Conservation (phyloP, 208 protist species). For the Angomonas ambiguus region DNA sequence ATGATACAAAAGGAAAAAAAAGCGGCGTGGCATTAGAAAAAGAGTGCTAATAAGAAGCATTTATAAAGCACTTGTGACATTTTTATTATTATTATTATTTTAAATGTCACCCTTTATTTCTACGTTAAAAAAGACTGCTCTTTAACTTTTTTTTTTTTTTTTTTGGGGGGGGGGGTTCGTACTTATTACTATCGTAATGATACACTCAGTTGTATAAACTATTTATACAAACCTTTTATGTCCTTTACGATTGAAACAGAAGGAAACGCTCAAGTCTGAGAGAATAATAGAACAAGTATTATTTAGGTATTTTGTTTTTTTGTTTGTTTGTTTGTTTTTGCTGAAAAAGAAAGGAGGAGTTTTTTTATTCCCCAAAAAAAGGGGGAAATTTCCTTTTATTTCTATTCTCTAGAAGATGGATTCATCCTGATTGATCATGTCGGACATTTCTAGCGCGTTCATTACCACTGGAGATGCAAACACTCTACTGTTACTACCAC, state of each 20-base stretch:
- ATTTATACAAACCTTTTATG: slow-evolving; percentile 3
- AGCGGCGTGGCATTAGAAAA: background rate
- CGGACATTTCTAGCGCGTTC: background rate
- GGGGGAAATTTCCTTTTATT: background rate
- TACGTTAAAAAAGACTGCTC: background rate
- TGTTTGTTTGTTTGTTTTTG: background rate
- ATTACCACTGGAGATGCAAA: background rate
- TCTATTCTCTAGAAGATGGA: background rate
- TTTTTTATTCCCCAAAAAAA: background rate
- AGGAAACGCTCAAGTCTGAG: background rate
- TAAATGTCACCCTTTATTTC: background rate
- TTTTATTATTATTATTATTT: slow-evolving; percentile 3
- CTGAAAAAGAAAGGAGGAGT: no score
- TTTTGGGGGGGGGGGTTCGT: background rate
- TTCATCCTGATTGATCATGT: background rate
- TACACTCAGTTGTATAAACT: background rate
- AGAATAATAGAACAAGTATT: no score
- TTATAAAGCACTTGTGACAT: background rate
- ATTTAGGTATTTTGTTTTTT: no score
- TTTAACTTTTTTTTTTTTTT: slow-evolving; percentile 1
- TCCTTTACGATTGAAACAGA: background rate
- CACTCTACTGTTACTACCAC: background rate
- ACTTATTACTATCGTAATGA: background rate
- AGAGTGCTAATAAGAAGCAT: slow-evolving; percentile 6
- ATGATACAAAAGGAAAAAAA: slow-evolving; percentile 6